A percentile compares a stretch with the other conserved stretches of the same genome.
Conservation (phyloP, 305 asterid genomes). For the Ruellia speciosa region DNA sequence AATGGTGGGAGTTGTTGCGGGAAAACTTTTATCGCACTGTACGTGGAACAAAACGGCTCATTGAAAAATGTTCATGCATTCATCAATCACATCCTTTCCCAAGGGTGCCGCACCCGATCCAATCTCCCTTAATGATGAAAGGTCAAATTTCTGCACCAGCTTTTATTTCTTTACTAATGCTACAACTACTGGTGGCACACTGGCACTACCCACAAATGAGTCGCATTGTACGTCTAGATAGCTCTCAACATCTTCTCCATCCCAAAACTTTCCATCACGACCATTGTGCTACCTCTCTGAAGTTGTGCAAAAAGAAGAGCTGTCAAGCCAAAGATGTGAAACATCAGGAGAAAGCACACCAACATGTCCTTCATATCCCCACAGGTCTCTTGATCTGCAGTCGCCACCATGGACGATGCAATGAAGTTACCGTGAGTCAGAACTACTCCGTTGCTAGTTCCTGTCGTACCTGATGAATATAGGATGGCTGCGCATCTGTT, state of each 20-base stretch:
- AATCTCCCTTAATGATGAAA: constrained; percentile 30
- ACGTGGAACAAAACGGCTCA: constrained; percentile 25
- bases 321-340: constrained; percentile 16
- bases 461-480: constrained; percentile 37
- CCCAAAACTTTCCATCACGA: constrained; percentile 28
- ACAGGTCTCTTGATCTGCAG: constrained; percentile 26
- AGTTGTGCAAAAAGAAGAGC: constrained; percentile 27
- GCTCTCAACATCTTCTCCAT: constrained; percentile 27
- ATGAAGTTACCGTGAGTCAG: constrained; percentile 34
- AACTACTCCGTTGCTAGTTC: constrained; percentile 34
- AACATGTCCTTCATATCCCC: constrained; percentile 17
- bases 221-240: constrained; percentile 26
- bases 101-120: constrained; percentile 32
- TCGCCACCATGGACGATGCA: constrained; percentile 23
- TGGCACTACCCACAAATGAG: constrained; percentile 26
- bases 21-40: too few relatives aligned
- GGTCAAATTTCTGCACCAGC: constrained; percentile 22
- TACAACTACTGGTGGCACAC: constrained; percentile 28
- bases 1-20: too few relatives aligned
- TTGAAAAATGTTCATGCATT: constrained; percentile 28
- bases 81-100: constrained; percentile 29
- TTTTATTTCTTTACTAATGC: constrained; percentile 23
- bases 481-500: constrained; percentile 35
- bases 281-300: constrained; percentile 36
- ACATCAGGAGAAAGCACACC: constrained; percentile 35